These are phyloP conservation scores for Solanum sparsipilum DNA, from an alignment of 257 asterid genomes.

Conservation along the genomic window DNA sequence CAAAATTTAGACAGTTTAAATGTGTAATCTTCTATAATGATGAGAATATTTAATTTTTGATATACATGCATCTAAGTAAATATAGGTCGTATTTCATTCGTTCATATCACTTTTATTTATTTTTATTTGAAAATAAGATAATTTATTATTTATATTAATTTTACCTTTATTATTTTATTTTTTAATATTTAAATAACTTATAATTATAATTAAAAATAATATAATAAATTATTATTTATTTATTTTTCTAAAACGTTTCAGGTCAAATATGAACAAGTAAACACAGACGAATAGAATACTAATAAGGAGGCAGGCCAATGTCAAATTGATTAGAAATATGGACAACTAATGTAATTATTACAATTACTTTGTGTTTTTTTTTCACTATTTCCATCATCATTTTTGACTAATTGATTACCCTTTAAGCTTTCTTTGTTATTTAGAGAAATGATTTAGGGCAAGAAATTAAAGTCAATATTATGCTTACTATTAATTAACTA, in stretches of 20 bases:
- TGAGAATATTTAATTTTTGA: neutral
- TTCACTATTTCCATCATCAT: neutral
- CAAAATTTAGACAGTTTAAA: neutral
- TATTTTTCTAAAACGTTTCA: neutral
- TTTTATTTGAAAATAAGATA: neutral
- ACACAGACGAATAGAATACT: fast-evolving
- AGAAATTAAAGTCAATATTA: neutral
- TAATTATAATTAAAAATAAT: neutral
- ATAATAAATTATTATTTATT: neutral
- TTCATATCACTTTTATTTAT: neutral
- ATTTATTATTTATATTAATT: neutral
- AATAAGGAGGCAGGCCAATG: neutral
- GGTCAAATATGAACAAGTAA: neutral
- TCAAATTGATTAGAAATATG: slow-evolving; percentile 1
- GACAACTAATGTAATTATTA: slow-evolving; percentile 5
- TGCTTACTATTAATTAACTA: neutral
- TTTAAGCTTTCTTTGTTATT: neutral
- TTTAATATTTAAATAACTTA: neutral
- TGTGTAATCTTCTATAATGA: neutral
- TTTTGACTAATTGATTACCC: slow-evolving; percentile 5
- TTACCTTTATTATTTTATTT: neutral
- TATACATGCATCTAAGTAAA: neutral
- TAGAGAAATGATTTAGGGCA: neutral
- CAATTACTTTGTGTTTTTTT: neutral
- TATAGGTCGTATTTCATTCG: no score